Base-by-base conservation (phyloP, 352 stramenopile genomes). In the Phytophthora quininea region DNA sequence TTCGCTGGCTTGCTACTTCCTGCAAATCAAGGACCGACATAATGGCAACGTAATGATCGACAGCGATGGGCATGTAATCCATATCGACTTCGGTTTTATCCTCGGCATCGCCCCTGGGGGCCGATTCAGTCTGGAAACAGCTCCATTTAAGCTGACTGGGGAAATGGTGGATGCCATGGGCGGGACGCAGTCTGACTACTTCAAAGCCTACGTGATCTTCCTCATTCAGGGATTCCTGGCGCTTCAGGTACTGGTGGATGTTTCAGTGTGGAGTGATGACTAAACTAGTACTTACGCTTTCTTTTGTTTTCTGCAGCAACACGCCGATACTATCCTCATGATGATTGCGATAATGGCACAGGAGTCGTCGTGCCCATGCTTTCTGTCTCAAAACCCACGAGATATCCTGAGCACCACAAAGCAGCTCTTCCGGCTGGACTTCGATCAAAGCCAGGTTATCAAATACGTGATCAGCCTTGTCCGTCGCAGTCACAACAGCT, bases 1-100 rank as follows among this genome's bases (percentile, higher is more conserved):
- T 83, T 99, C 94, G 31, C 88, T 99, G 24, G 95, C 98, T 30
- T 98, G 89, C 56, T 99, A 99, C 74, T 90, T 99, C 24, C 75
- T 99, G 43, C 95, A 98, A 62, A 92, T 99, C 67, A 99, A 99
- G 74, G 98, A 99, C 77, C 89, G 97, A 3, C 98, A 99, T 89
- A 99, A 99, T 71, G 98, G 97, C 32, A 99, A 99, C 73, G 98
- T 99, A 61, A 98, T 99, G 91, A 97, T 99, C 51, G 97, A 99
- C 77, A 98, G 86, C 47, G 83, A 97, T 48, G 97, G 97, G 7
- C 95, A 98, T 71, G 80, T 99, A 3, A 92, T 99, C 50, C 97
- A 99, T 80, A 99, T 99, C 67, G 98, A 99, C 80, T 99, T 99
- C 75, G 97, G 98, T 14, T 99, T 99, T 77, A 97, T 99, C 40